Evolutionary conservation across 2,329 filamentous ascomycete species (phyloP), one percentile per base, ranked within the genome.

Genomic region (Aspergillus alliaceus): DNA sequence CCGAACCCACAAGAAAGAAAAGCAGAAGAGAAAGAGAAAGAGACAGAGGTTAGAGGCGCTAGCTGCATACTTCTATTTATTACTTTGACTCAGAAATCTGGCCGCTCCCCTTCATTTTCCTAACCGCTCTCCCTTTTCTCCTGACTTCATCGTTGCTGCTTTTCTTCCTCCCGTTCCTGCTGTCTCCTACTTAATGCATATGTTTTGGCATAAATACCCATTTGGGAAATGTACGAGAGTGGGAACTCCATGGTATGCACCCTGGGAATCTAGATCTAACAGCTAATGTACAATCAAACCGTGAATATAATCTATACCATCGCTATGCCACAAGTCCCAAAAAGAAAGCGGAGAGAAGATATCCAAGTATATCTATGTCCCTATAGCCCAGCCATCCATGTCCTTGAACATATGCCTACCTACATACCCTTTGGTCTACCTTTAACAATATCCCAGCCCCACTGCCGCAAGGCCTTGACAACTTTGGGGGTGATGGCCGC

Each of bases 381-480:
- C 37, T 12, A 22, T 8, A 12, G n/a, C n/a, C 22, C 12, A n/a
- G 14, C 18, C n/a, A 14, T 48, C 29, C 12, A 20, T 14, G 27
- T 32, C n/a, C 5, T 32, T 34, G 2, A 15, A 3, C 7, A 32
- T 22, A 32, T 1, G 39, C 5, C 29, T 20, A 27, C 44, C 63
- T 62, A 72, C 40, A 61, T 60, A 49, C 65, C 71, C 61, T 74
- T 77, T 2, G 75, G 74, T 64, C 79, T 85, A 66, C 86, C 82
- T 80, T 91, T 96, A 51, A 93, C 93, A 70, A 99, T 95, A 71
- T 98, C 86, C 88, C 91, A 98, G 5, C 95, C 95, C 91, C 93
- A 96, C 12, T 86, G 83, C 62, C 93, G 82, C 27, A 99, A 80
- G 12, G 87, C 85, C 76, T 91, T 96, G 68, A 97, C 95, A n/a